These are phyloP conservation scores for Solanum sejunctum DNA, from an alignment of 257 asterid genomes.

Conservation along the genomic window DNA sequence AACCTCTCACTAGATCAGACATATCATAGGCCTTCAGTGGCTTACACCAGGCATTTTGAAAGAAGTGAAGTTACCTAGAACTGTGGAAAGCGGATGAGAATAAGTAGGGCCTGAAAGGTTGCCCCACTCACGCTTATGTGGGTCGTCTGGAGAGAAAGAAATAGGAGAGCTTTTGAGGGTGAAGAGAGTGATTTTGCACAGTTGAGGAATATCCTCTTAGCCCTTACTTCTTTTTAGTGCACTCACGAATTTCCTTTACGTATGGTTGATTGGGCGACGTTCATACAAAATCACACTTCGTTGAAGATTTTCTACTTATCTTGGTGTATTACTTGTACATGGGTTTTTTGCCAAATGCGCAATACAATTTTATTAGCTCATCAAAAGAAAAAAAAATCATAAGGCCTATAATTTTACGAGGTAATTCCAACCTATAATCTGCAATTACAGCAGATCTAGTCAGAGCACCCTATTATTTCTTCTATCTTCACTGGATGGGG, in stretches of 20 bases:
- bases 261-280: not conserved
- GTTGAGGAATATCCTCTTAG: not conserved
- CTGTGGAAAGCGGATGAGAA: not conserved
- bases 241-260: not conserved
- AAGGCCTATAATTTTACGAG: not conserved
- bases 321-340: not conserved
- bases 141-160: not conserved
- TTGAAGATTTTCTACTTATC: not conserved
- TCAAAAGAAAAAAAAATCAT: not conserved
- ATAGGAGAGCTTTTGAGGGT: not conserved
- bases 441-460: not conserved
- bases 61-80: not conserved
- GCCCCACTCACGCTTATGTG: not conserved
- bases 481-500: not conserved
- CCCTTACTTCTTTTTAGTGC: not conserved
- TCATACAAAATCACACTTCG: not conserved
- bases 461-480: not conserved
- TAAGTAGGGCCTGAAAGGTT: not conserved
- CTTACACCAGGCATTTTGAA: not conserved
- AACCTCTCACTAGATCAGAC: not conserved
- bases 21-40: not conserved
- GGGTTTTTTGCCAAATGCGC: not conserved
- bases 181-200: not conserved
- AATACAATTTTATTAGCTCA: not conserved
- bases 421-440: not conserved